Percentiles rank a stretch among this genome's conserved stretches.
These are phyloP conservation scores for Gonapodya sp. DNA, from an alignment of 192 early-diverging fungal species.

Conservation along the genomic window DNA sequence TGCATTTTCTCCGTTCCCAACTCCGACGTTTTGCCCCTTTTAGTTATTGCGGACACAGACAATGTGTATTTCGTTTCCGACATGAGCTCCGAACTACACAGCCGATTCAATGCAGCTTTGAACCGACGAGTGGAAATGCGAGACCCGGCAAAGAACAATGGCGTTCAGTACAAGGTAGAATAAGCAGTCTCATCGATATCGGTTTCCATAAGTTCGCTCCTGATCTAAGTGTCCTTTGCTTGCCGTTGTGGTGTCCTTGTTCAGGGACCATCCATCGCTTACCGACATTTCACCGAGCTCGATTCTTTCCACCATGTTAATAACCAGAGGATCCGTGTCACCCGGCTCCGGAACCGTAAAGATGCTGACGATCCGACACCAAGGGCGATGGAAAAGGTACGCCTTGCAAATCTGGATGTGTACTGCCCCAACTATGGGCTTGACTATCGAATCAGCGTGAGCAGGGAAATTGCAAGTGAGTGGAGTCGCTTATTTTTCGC, in stretches of 20 bases:
- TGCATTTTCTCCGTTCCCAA: no score
- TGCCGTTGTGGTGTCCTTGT: constrained; percentile 22
- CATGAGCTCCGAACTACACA: constrained; percentile 81
- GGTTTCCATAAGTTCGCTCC: no score
- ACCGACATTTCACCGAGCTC: constrained; percentile 4
- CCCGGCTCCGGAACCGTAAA: background rate
- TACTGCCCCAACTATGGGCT: constrained; percentile 67
- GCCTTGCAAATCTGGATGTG: constrained; percentile 77
- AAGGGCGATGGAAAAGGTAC: constrained; percentile 56
- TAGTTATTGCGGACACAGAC: no score
- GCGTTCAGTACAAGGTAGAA: constrained; percentile 30
- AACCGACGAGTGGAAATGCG: constrained; percentile 60
- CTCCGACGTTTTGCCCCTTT: no score
- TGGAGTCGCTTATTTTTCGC: constrained; percentile 18
- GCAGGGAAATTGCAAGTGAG: constrained; percentile 57
- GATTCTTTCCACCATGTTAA: background rate
- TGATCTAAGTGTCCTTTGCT: background rate
- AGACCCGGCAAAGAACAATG: constrained; percentile 12
- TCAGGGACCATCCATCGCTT: background rate
- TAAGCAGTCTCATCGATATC: background rate
- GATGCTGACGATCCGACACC: constrained; percentile 23
- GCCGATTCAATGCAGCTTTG: constrained; percentile 69
- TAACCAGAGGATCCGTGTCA: background rate
- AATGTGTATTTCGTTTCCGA: constrained; percentile 72
- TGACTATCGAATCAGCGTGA: constrained; percentile 82